Percentiles rank a stretch among this genome's conserved stretches.
These are phyloP conservation scores for Cystofilobasidium ferigula DNA, from an alignment of 768 basidiomycete species.

Conservation along the genomic window DNA sequence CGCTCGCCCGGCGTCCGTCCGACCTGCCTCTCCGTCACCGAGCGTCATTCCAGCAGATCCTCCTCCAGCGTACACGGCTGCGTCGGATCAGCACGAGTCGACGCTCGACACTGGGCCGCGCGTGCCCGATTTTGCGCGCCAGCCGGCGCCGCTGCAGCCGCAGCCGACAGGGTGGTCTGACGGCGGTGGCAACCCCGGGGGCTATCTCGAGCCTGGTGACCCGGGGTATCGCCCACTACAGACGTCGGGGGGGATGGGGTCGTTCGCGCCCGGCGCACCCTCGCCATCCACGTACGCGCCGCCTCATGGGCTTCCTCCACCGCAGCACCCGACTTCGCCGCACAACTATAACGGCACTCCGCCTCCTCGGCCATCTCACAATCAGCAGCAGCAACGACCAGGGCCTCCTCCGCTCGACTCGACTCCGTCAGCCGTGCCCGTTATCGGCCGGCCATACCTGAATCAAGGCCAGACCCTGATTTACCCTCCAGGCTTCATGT, in stretches of 20 bases:
- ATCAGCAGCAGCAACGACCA: neutral
- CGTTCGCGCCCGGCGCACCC: neutral
- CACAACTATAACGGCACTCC: neutral
- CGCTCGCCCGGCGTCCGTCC: neutral
- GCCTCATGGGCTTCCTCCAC: neutral
- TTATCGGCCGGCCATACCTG: constrained; percentile 12
- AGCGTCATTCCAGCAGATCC: constrained; percentile 7
- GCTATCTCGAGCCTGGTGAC: neutral
- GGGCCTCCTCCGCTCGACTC: neutral
- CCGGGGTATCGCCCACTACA: neutral
- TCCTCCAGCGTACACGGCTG: constrained; percentile 17
- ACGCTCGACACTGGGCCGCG: constrained; percentile 9
- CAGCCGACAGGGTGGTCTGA: constrained; percentile 11
- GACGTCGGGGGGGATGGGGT: neutral
- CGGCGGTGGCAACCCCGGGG: constrained; percentile 12
- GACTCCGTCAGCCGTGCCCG: constrained; percentile 3
- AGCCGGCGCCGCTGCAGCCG: constrained; percentile 1
- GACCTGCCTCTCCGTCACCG: constrained; percentile 7
- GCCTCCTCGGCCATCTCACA: neutral
- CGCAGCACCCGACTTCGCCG: neutral
- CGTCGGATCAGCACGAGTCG: neutral
- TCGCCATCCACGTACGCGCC: neutral
- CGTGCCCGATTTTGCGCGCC: constrained; percentile 2
- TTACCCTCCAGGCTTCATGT: constrained; percentile 1
- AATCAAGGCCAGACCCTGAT: constrained; percentile 9